Evolutionary conservation across 148 eudicot species (phyloP).

Genomic region (Limonium bicolor): DNA sequence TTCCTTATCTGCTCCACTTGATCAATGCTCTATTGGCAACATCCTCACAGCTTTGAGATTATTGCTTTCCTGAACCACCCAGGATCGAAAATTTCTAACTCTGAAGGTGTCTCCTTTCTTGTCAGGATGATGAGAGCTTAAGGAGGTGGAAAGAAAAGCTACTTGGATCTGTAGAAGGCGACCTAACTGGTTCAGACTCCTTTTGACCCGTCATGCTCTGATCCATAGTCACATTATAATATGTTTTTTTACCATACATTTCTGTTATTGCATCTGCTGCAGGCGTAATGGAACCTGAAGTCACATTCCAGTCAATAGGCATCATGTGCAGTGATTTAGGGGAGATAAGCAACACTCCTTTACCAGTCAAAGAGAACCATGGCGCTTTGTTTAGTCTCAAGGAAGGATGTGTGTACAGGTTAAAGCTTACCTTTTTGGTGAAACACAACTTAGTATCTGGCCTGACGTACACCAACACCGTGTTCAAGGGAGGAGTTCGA

Average conservation of each 20-base stretch:
- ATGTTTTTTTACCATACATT: constrained; percentile 6
- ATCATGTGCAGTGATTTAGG: constrained; percentile 38
- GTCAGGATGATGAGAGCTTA: constrained; percentile 57
- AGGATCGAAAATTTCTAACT: no score
- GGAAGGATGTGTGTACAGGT: constrained; percentile 39
- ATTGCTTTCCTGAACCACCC: no score
- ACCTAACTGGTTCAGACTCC: constrained; percentile 36
- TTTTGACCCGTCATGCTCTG: neutral
- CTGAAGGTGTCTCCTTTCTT: no score
- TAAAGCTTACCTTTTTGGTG: constrained; percentile 45
- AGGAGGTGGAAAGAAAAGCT: constrained; percentile 69
- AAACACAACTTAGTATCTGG: constrained; percentile 54
- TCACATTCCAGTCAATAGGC: constrained; percentile 42
- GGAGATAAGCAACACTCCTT: constrained; percentile 32
- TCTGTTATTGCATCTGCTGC: constrained; percentile 2
- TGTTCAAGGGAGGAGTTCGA: constrained; percentile 47
- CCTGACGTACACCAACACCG: constrained; percentile 32
- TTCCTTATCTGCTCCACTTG: no score
- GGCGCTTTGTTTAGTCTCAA: constrained; percentile 31
- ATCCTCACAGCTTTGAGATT: no score
- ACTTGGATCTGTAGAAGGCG: constrained; percentile 37
- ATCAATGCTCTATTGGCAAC: no score
- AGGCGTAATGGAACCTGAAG: constrained; percentile 59
- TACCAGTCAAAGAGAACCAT: constrained; percentile 28
- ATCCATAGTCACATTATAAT: neutral